Evolutionary conservation across 306 rosid genomes (phyloP).

Genomic region (Trichosanthes truncata): DNA sequence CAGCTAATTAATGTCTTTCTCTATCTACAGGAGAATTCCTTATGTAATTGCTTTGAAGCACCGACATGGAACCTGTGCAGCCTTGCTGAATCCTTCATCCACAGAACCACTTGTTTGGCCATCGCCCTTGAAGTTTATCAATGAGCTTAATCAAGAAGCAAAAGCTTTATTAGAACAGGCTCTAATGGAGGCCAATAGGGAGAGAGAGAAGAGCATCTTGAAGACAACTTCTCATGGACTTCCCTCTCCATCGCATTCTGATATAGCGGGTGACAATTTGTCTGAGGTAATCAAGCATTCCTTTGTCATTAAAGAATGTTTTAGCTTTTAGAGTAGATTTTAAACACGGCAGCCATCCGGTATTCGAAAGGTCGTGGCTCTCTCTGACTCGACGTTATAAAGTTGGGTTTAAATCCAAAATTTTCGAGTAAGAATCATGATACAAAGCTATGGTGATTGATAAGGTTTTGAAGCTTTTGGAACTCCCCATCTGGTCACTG

Average conservation of each 20-base stretch:
- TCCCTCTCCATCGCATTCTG: slow-evolving; percentile 62
- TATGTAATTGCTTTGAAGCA: slow-evolving; percentile 71
- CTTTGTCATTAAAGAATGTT: not conserved
- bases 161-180: slow-evolving; percentile 74
- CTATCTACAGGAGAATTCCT: slow-evolving; percentile 69
- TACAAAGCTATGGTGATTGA: not conserved
- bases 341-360: not conserved
- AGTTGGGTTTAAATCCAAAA: not conserved
- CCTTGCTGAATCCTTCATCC: slow-evolving; percentile 76
- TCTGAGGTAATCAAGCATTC: slow-evolving; percentile 54
- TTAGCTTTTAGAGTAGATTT: not conserved
- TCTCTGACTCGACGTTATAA: not conserved
- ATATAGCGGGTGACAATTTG: slow-evolving; percentile 39
- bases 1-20: not conserved
- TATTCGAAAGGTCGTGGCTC: not conserved
- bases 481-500: not conserved
- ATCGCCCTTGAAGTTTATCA: slow-evolving; percentile 79
- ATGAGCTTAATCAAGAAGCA: slow-evolving; percentile 83
- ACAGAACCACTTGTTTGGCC: slow-evolving; percentile 99
- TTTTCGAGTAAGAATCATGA: not conserved
- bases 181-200: slow-evolving; percentile 72
- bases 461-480: not conserved
- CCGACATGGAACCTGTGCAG: slow-evolving; percentile 72
- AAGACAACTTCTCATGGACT: slow-evolving; percentile 50
- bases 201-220: slow-evolving; percentile 75